Evolutionary conservation across 352 stramenopile species (phyloP), one percentile per base, ranked within the genome.

Genomic region (Phytopythium helicoides): DNA sequence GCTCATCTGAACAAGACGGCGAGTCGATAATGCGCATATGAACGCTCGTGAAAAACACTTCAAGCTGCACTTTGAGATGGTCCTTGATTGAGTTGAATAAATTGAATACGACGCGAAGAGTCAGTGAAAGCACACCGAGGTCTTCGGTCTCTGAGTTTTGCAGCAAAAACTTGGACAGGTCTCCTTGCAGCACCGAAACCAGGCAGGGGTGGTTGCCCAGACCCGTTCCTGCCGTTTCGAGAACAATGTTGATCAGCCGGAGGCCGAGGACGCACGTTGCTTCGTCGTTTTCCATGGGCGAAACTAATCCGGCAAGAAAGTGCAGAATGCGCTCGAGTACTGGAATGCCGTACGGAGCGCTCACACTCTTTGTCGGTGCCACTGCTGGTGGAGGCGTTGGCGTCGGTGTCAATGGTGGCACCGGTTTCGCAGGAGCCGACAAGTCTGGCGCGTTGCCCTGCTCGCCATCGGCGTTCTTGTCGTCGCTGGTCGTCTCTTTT

Each of bases 21-120:
- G 73, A 87, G 68, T 94, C 78, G 80, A 91, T 88, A 38, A 98
- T 96, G 31, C 94, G 78, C 70, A 99, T 89, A 73, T 99, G 96
- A 19, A 99, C 94, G 45, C 82, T 97, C 16, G 93, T 98, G 58
- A 99, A 94, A 62, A 99, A 99, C 0, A 99, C 95, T 71, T 99
- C 97, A 35, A 99, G 82, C 62, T 99, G 97, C 18, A 99, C 92
- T 53, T 99, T 99, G 7, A 99, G 64, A 56, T 99, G 94, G 63
- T 98, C 93, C 62, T 98, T 98, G 70, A 99, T 98, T 46, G 90
- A 98, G 63, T 99, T 98, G 73, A 99, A 99, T 12, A 99, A 78
- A 66, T 99, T 99, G 58, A 99, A 99, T 54, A 99, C 97, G 11
- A 99, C 96, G 31, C 97, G 85, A 34, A 99, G 76, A 35, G 94